A percentile compares a stretch with the other conserved stretches of the same genome.
Evolutionary conservation across 176 grass and related monocot species (phyloP).

Genomic region (Avena eriantha): DNA sequence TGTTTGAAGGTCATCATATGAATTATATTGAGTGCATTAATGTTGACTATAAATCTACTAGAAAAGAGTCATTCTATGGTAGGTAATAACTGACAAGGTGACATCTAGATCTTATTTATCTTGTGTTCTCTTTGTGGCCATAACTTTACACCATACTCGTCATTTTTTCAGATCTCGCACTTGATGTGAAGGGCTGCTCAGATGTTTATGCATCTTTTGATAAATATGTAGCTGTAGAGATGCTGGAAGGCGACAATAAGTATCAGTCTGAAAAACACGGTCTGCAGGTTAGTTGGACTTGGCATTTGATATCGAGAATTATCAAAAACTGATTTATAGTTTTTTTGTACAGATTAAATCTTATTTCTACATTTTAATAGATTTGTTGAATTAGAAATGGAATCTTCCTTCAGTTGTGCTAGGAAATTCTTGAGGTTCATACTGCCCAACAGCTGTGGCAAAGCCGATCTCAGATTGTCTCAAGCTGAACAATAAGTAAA

Average conservation of each 20-base stretch:
- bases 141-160: not conserved
- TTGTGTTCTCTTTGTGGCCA: conserved; percentile 14
- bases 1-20: conserved; percentile 87
- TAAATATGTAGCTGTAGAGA: conserved; percentile 83
- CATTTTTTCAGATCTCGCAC: conserved; percentile 61
- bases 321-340: not conserved
- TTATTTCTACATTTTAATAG: not conserved
- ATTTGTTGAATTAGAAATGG: conserved; percentile 30
- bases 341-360: conserved; percentile 1
- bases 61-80: conserved; percentile 91
- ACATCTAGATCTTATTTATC: conserved; percentile 6
- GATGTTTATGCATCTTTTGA: conserved; percentile 91
- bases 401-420: not conserved
- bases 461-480: not conserved
- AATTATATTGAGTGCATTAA: conserved; percentile 90
- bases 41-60: conserved; percentile 76
- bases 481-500: conserved; percentile 10
- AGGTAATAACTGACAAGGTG: conserved; percentile 46
- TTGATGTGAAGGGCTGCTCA: conserved; percentile 80
- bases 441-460: conserved; percentile 2
- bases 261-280: conserved; percentile 82
- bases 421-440: conserved; percentile 8
- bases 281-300: conserved; percentile 59
- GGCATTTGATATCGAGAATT: conserved; percentile 4
- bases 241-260: conserved; percentile 75